Evolutionary conservation across 2,329 filamentous ascomycete species (phyloP), one percentile per base, ranked within the genome.

Genomic region (Ceratocystis huliohia): DNA sequence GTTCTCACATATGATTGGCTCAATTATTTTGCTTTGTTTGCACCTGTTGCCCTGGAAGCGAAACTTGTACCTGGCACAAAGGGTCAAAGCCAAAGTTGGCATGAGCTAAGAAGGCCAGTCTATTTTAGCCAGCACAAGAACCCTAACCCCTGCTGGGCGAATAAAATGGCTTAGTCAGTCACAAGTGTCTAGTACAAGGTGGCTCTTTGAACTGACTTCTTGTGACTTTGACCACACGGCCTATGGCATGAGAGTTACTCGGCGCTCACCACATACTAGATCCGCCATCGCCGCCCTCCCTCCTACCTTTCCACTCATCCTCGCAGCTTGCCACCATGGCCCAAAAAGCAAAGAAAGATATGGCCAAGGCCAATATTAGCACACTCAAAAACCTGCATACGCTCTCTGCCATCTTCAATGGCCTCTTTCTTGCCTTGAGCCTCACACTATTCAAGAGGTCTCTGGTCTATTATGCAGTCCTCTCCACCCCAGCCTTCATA

Each of bases 321-420:
- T 28, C 22, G 4, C 48, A 53, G 5, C 25, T n/a, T 48, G n/a
- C n/a, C 25, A 59, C 64, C 69, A 85, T 85, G 83, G 83, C 83
- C 37, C 82, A 85, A 72, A 85, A 85, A 73, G 83, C 83, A 66
- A 83, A 83, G 73, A 85, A 85, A 72, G 82, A 84, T 71, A 77
- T 78, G 69, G 94, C 94, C 67, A 88, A 88, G 71, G 84, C 88
- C 77, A 97, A 97, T 76, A 80, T 84, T 61, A 79, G 84, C 44
- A 81, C 88, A 56, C 85, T 99, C 61, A 89, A 88, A 73, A 89
- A 86, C 73, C 89, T 94, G 30, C 93, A 96, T 75, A 79, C 89
- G 66, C 88, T 88, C 69, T 87, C 90, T 59, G 79, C 89, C 69
- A 73, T 78, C 70, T 78, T 95, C 73, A 91, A 97, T 75, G 73